Percentiles rank a stretch among this genome's conserved stretches.
Conservation (phyloP, 495 filamentous ascomycete genomes). For the Podospora pseudocomata region DNA sequence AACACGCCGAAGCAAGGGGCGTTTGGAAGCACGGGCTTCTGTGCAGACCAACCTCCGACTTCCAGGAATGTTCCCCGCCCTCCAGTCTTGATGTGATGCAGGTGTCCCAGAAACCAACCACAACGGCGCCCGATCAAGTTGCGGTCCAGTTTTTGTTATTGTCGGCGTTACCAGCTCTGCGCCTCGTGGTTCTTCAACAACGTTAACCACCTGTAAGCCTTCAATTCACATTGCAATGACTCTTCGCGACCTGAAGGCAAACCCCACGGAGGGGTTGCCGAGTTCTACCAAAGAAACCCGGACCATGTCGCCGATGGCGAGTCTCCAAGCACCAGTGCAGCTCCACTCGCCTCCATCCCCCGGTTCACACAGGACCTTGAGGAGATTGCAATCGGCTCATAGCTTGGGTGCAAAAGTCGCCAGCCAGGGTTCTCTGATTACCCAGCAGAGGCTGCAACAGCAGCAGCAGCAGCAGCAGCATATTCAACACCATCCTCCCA, state of each 20-base stretch:
- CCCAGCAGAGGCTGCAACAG: constrained; percentile 48
- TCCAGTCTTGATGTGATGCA: neutral
- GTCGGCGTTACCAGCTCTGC: neutral
- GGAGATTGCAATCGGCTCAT: constrained; percentile 56
- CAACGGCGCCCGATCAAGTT: neutral
- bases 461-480: constrained; percentile 28
- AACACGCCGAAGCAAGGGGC: constrained; percentile 19
- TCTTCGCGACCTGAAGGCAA: constrained; percentile 20
- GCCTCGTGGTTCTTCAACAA: neutral
- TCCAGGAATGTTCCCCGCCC: constrained; percentile 5
- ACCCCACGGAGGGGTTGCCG: constrained; percentile 30
- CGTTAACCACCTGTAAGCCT: neutral
- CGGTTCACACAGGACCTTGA: constrained; percentile 43
- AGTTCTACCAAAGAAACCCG: constrained; percentile 36
- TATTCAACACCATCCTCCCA: constrained; percentile 18
- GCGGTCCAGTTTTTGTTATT: neutral
- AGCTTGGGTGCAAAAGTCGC: constrained; percentile 45
- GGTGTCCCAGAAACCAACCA: constrained; percentile 1
- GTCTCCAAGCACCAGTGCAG: constrained; percentile 22
- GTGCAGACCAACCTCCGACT: constrained; percentile 1
- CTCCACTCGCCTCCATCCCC: constrained; percentile 36
- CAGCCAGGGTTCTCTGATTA: constrained; percentile 46
- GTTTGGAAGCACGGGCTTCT: neutral
- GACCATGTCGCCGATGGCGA: constrained; percentile 22
- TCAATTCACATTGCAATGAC: constrained; percentile 18